Evolutionary conservation across 768 basidiomycete species (phyloP).

Genomic region (Pleurotus tuoliensis): DNA sequence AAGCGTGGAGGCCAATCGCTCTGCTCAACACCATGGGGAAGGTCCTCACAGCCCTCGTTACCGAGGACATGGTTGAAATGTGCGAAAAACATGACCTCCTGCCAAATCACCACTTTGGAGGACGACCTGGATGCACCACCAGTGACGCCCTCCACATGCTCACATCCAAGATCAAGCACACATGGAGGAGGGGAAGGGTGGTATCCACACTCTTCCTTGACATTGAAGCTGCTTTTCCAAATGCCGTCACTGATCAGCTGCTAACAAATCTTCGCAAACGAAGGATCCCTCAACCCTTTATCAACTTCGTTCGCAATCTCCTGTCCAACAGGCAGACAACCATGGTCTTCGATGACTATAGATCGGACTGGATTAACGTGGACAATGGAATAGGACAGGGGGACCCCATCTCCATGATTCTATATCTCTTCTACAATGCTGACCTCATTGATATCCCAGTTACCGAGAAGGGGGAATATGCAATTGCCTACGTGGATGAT

Average conservation of each 20-base stretch:
- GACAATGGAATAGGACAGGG: constrained; percentile 8
- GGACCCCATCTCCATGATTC: constrained; percentile 1
- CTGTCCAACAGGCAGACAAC: constrained; percentile 12
- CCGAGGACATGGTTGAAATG: constrained; percentile 18
- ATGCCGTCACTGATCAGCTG: constrained; percentile 24
- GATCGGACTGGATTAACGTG: constrained; percentile 6
- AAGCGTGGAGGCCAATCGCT: constrained; percentile 33
- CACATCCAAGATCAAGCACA: constrained; percentile 28
- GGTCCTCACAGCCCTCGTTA: constrained; percentile 17
- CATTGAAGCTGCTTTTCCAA: constrained; percentile 41
- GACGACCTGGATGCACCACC: constrained; percentile 32
- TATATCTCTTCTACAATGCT: constrained; percentile 23
- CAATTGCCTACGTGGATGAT: constrained; percentile 17
- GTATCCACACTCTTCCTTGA: constrained; percentile 36
- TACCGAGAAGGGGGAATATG: background rate
- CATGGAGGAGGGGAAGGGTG: constrained; percentile 31
- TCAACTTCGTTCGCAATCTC: constrained; percentile 10
- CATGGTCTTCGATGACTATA: constrained; percentile 17
- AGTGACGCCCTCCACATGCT: constrained; percentile 31
- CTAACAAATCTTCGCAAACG: constrained; percentile 26
- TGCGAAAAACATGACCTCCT: constrained; percentile 28
- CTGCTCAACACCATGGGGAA: constrained; percentile 30
- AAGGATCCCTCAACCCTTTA: constrained; percentile 21
- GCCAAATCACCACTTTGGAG: constrained; percentile 33
- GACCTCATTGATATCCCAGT: constrained; percentile 14